Base-by-base conservation (phyloP, 805 yeast species). In the Wickerhamomyces xylosicus region DNA sequence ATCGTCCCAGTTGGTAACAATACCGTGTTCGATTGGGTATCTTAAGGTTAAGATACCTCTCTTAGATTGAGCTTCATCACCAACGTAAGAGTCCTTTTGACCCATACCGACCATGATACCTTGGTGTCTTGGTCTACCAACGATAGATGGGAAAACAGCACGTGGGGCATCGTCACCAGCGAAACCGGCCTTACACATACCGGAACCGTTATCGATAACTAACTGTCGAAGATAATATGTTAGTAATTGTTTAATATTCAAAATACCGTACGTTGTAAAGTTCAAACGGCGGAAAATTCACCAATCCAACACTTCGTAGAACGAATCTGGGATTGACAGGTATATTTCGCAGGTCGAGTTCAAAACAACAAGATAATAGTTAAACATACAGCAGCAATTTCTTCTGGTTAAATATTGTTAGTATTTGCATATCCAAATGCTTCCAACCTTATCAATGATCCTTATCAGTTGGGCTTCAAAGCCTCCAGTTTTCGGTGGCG, bases 101-200 rank as follows among this genome's bases (percentile, higher is more conserved):
- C 97, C 97, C 96, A 92, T 87, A 71, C 98, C 98, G 58, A 90
- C 97, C 97, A 89, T 89, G 77, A 87, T 89, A 81, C 97, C 97
- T 71, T 92, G 97, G 70, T 92, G 98, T 80, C 95, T 89, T 76
- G 98, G 97, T 76, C 98, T 92, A 74, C 98, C 98, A 52, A 90
- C 98, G 63, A 92, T 90, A 48, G 97, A 92, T 64, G 98, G 98
- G 90, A 92, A 92, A 57, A 92, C 98, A 61, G 98, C 97, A 71
- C 97, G 85, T 66, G 98, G 98, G 52, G 97, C 97, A 75, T 92
- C 98, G 66, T 92, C 97, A 77, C 98, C 98, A 79, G 98, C 97
- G 67, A 89, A 92, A 72, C 98, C 98, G 90, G 98, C 98, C 70
- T 92, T 92, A 82, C 98, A 92, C 97, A 92, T 92, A 79, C 98